Evolutionary conservation across 1,139 yeast genomes (phyloP), one percentile per base, ranked within the genome.

Genomic region (Kazachstania sp.): DNA sequence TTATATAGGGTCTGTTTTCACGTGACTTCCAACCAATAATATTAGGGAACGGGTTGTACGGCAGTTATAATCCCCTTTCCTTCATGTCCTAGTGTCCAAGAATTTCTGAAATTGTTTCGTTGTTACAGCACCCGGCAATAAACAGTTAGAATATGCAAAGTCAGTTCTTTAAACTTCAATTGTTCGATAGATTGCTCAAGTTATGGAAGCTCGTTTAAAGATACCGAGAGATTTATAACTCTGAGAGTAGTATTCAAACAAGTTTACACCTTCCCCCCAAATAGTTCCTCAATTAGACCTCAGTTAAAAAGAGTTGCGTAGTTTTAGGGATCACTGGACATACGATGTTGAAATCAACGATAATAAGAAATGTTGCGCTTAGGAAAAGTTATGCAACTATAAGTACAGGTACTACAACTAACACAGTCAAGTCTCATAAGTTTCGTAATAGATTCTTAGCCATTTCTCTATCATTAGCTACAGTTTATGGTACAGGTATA

Each of bases 401-500:
- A 18, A 36, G 39, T 26, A 42, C 48, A 39, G 51, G 48, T 3
- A 43, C 50, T 16, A 35, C 15, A 11, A 42, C 36, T 8, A 52
- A 51, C 30, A 50, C 54, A 13, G 36, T 32, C 12, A 47, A 49
- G 38, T 49, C 51, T 5, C 58, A 52, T 43, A 53, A 70, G 12
- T 49, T 68, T 35, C 66, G 72, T 47, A 71, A 63, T 39, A 63
- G 71, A 38, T 38, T 51, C 9, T 43, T 42, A 16, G 31, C 38
- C 4, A 12, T 70, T 11, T 58, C 70, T 3, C 50, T 70, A 4
- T 66, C 70, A 8, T 59, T 74, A 3, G 54, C 69, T 4, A 55
- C 64, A 2, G 58, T 72, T 29, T 75, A 74, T 50, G 71, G 69
- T 39, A 71, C 68, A 36, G 79, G 77, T 47, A 67, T 73, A 8